Base-by-base conservation (phyloP, 352 stramenopile species). In the Phytophthora rubi region DNA sequence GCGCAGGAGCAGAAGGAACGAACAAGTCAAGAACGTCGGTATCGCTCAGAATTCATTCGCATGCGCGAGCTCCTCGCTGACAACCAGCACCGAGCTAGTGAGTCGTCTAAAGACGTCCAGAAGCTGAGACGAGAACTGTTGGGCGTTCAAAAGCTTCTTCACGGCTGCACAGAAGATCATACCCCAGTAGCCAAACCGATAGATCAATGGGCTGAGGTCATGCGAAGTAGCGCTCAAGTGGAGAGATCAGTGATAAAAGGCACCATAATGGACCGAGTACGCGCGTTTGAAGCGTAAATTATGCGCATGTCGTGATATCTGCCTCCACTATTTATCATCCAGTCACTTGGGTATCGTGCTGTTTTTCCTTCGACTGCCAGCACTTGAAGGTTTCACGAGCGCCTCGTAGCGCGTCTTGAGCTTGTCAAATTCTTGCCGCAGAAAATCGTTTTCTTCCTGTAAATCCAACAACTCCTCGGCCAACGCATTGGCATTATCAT, bases 401-500 rank as follows among this genome's bases (percentile, higher is more conserved):
- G 75, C 54, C 48, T 93, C 83, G 71, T 92, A 93, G 32, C 80
- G 78, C 6, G 69, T 70, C 64, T 90, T 90, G 39, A 93, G 74
- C 32, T 81, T 85, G 52, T 90, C 77, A 60, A 92, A 90, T 45
- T 92, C 83, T 21, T 86, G 73, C 4, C 84, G 77, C 28, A 94
- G 53, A 35, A 86, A 92, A 33, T 78, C 56, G 56, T 94, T 94
- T 42, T 94, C 84, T 37, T 91, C 81, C 42, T 87, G 71, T 48
- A 91, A 65, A 54, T 92, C 83, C 21, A 76, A 65, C 10, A 90
- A 56, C 26, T 89, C 78, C 39, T 80, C 73, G 18, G 45, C 63
- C 42, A 80, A 60, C 4, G 6, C 68, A 16, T 61, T 65, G n/a
- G n/a, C n/a, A n/a, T n/a, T n/a, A n/a, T n/a, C n/a, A 51, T 68